Percentiles rank a stretch among this genome's conserved stretches.
These are phyloP conservation scores for Polychaeton citri DNA, from an alignment of 2,329 filamentous ascomycete species.

Conservation along the genomic window DNA sequence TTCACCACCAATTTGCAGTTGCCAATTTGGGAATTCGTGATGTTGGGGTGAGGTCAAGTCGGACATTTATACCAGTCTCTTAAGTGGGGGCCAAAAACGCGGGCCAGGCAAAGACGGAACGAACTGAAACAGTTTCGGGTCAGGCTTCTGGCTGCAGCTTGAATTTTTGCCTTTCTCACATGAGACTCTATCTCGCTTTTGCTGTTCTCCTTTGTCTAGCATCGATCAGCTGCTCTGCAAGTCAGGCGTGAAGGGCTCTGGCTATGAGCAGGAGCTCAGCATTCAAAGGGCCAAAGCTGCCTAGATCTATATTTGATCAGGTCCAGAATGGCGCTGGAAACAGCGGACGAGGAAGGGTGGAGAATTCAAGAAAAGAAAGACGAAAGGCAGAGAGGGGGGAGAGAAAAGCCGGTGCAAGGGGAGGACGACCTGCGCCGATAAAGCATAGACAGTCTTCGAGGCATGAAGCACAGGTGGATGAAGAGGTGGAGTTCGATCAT, in stretches of 20 bases:
- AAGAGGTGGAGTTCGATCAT: conserved; percentile 22
- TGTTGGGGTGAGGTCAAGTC: no score
- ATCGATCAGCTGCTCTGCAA: no score
- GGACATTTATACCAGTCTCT: no score
- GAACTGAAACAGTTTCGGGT: no score
- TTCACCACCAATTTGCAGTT: conserved; percentile 1
- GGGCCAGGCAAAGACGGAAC: no score
- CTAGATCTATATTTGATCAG: conserved; percentile 31
- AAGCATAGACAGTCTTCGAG: conserved; percentile 1
- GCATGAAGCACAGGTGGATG: conserved; percentile 14
- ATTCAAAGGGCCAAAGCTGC: conserved; percentile 28
- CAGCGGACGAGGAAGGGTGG: conserved; percentile 8
- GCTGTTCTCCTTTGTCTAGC: no score
- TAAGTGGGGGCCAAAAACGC: no score
- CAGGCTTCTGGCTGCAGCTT: no score
- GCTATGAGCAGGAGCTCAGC: conserved; percentile 9
- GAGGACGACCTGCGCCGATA: conserved; percentile 8
- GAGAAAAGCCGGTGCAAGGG: conserved; percentile 36
- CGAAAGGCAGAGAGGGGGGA: conserved; percentile 52
- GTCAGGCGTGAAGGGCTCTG: no score
- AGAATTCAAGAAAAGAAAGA: conserved; percentile 25
- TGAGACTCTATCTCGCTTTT: no score
- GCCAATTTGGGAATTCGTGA: no score
- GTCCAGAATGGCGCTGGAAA: conserved; percentile 19
- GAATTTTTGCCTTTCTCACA: no score